Conservation (phyloP, 257 asterid species). For the Penstemon barbatus region DNA sequence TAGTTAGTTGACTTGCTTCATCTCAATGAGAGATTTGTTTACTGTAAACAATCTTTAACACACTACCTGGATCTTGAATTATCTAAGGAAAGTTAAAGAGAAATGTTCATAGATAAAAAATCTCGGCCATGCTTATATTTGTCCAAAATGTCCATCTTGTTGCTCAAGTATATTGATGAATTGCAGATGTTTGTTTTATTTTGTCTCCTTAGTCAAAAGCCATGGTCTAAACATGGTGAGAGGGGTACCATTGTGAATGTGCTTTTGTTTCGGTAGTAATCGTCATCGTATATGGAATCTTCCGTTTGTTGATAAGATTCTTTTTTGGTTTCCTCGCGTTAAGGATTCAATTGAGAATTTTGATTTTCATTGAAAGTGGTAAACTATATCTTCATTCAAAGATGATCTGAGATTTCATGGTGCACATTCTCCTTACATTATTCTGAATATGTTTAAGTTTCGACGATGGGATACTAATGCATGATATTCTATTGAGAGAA, state of each 20-base stretch:
- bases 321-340: no score
- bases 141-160: no score
- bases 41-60: not conserved
- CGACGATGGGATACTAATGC: not conserved
- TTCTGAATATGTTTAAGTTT: slow-evolving; percentile 1
- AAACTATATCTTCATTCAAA: not conserved
- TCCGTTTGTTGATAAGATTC: no score
- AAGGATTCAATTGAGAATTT: no score
- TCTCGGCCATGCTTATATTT: no score
- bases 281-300: no score
- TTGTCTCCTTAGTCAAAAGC: no score
- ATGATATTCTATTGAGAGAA: slow-evolving; percentile 8
- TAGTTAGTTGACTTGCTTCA: not conserved
- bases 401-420: not conserved
- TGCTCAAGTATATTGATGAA: no score
- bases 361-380: not conserved
- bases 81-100: not conserved
- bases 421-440: slow-evolving; percentile 1
- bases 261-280: no score
- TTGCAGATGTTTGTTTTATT: no score
- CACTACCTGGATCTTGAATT: not conserved
- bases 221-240: no score
- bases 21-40: not conserved
- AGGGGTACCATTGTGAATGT: no score
- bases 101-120: not conserved